Conservation (phyloP, 1,284 basidiomycete species). For the Puccinia coronata region DNA sequence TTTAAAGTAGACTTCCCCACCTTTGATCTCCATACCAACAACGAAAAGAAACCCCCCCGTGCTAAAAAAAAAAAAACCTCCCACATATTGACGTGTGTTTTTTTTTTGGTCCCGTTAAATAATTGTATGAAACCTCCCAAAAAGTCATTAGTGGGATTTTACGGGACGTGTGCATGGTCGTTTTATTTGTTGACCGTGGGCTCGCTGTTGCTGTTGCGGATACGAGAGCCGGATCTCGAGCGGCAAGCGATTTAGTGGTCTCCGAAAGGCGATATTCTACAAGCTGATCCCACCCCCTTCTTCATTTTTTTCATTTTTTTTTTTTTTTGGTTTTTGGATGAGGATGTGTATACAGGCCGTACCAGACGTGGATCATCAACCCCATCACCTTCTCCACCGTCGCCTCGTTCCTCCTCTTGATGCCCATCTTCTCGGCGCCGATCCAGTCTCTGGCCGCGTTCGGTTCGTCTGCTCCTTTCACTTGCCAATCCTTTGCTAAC, state of each 20-base stretch:
- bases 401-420: conserved; percentile 85
- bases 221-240: conserved; percentile 86
- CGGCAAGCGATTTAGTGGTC: conserved; percentile 65
- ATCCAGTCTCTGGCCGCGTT: conserved; percentile 81
- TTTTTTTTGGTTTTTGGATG: too few species aligned
- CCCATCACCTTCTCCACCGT: conserved; percentile 88
- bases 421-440: conserved; percentile 93
- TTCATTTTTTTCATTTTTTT: too few species aligned
- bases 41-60: too few species aligned
- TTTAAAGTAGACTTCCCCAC: too few species aligned
- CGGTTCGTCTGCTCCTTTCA: conserved; percentile 63
- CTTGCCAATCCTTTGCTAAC: too few species aligned
- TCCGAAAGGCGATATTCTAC: neutral
- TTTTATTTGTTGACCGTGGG: conserved; percentile 89
- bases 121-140: too few species aligned
- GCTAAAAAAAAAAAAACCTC: too few species aligned
- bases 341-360: conserved; percentile 66
- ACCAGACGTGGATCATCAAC: conserved; percentile 85
- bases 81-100: too few species aligned
- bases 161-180: conserved; percentile 82
- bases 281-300: too few species aligned
- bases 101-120: too few species aligned
- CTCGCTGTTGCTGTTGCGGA: conserved; percentile 79
- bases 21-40: too few species aligned
- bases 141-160: conserved; percentile 55